Base-by-base conservation (phyloP, 2,329 filamentous ascomycete species). In the Beauveria scarabaeidicola region DNA sequence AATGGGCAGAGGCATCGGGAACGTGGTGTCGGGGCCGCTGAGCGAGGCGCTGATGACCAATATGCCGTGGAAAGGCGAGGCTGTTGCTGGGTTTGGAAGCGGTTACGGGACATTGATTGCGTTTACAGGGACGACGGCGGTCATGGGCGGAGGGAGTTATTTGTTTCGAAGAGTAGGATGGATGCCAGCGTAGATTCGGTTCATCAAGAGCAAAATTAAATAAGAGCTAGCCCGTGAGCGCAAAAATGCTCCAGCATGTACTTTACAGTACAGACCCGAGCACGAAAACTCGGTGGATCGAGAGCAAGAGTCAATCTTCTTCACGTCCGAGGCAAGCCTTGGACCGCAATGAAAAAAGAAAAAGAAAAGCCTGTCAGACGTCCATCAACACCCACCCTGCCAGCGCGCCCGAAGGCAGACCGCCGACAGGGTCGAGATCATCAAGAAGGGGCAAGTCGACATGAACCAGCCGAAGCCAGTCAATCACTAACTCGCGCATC, bases 361-460 rank as follows among this genome's bases (percentile, higher is more conserved):
- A 69, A 74, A 79, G 81, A 71, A 66, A 73, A 66, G 74, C 81
- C 89, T 90, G 90, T 93, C 90, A 94, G 90, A 92, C 88, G 83
- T 89, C 87, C 88, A 81, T 88, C 88, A 80, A 83, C 81, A 84
- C 88, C 89, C 89, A 89, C 88, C 88, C 88, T 78, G 79, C 76
- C 77, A 79, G 76, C 78, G 83, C 82, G 88, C 86, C 88, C 88
- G 78, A 91, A 86, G 84, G 84, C 86, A 83, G 82, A 87, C 81
- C 77, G 74, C 78, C 71, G 72, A 74, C 80, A 77, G 87, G 89
- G 88, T 86, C 81, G 88, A 94, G 90, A 94, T 95, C 91, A 94
- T 94, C 88, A 91, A 74, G 63, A 71, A 60, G 25, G 36, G 51
- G 60, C 59, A 52, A 57, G 53, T 57, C 56, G 55, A 58, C 53